Evolutionary conservation across 2,329 filamentous ascomycete species (phyloP).

Genomic region (Ceratocystis lukuohia): DNA sequence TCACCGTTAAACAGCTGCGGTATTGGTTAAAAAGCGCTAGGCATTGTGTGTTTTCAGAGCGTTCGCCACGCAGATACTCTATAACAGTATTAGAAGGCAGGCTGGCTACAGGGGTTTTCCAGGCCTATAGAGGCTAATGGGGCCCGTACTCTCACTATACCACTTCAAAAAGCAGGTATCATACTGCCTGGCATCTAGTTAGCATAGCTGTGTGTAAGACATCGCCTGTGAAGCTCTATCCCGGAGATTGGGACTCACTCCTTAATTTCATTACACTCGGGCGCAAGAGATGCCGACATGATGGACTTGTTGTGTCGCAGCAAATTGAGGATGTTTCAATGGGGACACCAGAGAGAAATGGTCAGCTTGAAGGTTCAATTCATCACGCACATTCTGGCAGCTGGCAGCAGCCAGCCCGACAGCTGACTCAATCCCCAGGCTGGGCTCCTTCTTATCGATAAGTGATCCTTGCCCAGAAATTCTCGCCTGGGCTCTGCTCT

Average conservation of each 20-base stretch:
- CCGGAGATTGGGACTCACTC: conserved; percentile 48
- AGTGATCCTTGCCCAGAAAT: conserved; percentile 16
- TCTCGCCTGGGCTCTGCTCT: conserved; percentile 9
- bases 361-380: background rate
- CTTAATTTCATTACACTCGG: conserved; percentile 90
- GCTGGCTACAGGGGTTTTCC: background rate
- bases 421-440: background rate
- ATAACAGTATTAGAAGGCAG: conserved; percentile 12
- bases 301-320: conserved; percentile 9
- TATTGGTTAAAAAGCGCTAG: conserved; percentile 77
- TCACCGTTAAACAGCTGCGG: conserved; percentile 68
- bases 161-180: conserved; percentile 97
- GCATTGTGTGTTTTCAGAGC: conserved; percentile 73
- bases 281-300: conserved; percentile 91
- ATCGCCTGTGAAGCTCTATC: background rate
- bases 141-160: conserved; percentile 84
- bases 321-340: background rate
- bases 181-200: conserved; percentile 53
- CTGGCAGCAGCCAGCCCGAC: background rate
- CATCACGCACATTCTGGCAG: background rate
- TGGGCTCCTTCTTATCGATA: conserved; percentile 13
- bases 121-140: background rate
- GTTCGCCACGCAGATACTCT: conserved; percentile 84
- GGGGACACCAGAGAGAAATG: background rate
- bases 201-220: background rate